Conservation (phyloP, 768 basidiomycete species). For the Psilocybe subaeruginosa region DNA sequence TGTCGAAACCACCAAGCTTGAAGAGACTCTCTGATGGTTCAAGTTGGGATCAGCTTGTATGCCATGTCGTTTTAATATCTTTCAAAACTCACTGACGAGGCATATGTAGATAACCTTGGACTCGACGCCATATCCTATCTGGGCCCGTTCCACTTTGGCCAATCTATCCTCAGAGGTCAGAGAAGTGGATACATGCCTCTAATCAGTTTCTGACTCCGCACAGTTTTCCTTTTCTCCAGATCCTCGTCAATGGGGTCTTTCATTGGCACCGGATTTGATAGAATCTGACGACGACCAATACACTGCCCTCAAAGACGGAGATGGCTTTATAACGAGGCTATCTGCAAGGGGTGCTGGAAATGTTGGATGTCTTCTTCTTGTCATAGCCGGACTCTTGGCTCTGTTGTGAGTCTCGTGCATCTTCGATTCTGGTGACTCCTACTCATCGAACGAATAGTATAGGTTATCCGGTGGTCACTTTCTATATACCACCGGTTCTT, state of each 20-base stretch:
- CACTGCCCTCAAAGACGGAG: constrained; percentile 14
- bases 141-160: constrained; percentile 31
- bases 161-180: constrained; percentile 29
- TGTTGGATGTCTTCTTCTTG: constrained; percentile 52
- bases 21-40: constrained; percentile 20
- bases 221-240: constrained; percentile 58
- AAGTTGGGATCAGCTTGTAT: constrained; percentile 26
- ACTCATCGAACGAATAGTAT: constrained; percentile 25
- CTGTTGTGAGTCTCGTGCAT: constrained; percentile 58
- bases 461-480: constrained; percentile 40
- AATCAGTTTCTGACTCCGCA: background rate
- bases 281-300: constrained; percentile 47
- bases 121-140: constrained; percentile 33
- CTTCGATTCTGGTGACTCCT: background rate
- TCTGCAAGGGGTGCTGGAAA: constrained; percentile 72
- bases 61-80: background rate
- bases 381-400: constrained; percentile 45
- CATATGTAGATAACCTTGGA: constrained; percentile 29
- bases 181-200: background rate
- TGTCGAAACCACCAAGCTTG: constrained; percentile 9
- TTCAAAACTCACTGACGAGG: background rate
- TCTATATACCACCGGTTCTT: constrained; percentile 29
- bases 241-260: constrained; percentile 60
- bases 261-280: constrained; percentile 40
- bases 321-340: constrained; percentile 36